phyloP scores from a whole-genome alignment of 169 alveolate species.

The Eimeria brunetti region DNA sequence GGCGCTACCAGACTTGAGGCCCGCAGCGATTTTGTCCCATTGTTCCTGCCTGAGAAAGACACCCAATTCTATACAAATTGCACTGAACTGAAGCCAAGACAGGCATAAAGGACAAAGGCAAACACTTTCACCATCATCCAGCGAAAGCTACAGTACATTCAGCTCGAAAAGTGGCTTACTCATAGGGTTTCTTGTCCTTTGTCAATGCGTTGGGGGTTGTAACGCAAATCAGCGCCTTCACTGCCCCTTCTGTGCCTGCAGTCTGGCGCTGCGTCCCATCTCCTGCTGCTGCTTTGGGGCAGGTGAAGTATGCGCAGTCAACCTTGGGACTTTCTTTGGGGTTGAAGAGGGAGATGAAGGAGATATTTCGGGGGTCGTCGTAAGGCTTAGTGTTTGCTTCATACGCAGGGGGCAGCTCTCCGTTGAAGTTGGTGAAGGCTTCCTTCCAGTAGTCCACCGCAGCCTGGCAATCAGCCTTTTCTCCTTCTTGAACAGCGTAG shows the following conservation, averaged over 20 bases:
- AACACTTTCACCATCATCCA: no score
- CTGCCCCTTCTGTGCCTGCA: no score
- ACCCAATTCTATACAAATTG: no score
- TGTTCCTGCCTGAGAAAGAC: not conserved
- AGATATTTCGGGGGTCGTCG: not conserved
- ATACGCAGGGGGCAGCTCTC: not conserved
- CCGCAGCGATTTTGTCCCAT: not conserved
- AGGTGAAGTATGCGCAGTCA: not conserved
- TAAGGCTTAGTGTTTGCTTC: not conserved
- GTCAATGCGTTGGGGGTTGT: not conserved
- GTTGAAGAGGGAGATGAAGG: not conserved
- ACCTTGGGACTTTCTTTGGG: not conserved
- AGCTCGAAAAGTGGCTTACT: no score
- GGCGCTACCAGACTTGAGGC: not conserved
- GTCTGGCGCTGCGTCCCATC: not conserved
- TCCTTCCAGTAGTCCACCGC: no score
- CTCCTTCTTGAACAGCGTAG: no score
- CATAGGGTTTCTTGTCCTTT: not conserved
- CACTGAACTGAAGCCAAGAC: no score
- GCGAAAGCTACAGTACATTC: no score
- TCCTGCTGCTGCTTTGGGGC: not conserved
- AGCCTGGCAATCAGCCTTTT: no score
- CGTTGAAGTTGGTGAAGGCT: not conserved
- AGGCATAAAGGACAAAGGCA: no score
- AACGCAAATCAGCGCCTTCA: no score